These are phyloP conservation scores for Pulveroboletus sp. DNA, from an alignment of 768 basidiomycete genomes.

Conservation along the genomic window DNA sequence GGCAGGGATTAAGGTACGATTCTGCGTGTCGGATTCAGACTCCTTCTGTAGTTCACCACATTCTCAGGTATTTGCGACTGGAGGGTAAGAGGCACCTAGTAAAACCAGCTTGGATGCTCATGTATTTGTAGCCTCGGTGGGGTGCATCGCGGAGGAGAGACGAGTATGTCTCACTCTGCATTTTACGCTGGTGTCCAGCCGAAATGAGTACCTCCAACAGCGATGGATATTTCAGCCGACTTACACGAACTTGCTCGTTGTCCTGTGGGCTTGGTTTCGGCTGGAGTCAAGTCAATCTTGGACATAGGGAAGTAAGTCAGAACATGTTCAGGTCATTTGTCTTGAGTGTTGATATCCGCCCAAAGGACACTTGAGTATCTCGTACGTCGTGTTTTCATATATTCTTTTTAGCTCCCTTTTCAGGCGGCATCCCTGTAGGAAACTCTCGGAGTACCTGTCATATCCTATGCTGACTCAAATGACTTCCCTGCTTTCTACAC, in stretches of 20 bases:
- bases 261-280: constrained; percentile 87
- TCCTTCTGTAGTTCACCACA: constrained; percentile 9
- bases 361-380: constrained; percentile 78
- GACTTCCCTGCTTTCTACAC: constrained; percentile 97
- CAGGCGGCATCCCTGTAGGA: constrained; percentile 50
- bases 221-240: constrained; percentile 94
- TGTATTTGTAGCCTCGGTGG: constrained; percentile 60
- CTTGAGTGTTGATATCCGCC: constrained; percentile 1
- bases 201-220: constrained; percentile 37
- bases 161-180: constrained; percentile 38
- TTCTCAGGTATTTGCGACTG: constrained; percentile 79
- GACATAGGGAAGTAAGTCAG: constrained; percentile 72
- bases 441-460: constrained; percentile 89
- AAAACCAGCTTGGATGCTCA: constrained; percentile 1
- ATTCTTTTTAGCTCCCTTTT: not conserved
- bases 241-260: constrained; percentile 84
- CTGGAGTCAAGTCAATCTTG: constrained; percentile 91
- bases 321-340: not conserved
- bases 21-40: not conserved
- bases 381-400: constrained; percentile 34
- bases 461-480: constrained; percentile 66
- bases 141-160: constrained; percentile 75
- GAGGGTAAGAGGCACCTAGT: constrained; percentile 57
- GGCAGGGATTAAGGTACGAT: constrained; percentile 76
- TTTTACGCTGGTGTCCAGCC: constrained; percentile 1